phyloP scores from a whole-genome alignment of 352 stramenopile genomes.

The Pythium dissotocum region DNA sequence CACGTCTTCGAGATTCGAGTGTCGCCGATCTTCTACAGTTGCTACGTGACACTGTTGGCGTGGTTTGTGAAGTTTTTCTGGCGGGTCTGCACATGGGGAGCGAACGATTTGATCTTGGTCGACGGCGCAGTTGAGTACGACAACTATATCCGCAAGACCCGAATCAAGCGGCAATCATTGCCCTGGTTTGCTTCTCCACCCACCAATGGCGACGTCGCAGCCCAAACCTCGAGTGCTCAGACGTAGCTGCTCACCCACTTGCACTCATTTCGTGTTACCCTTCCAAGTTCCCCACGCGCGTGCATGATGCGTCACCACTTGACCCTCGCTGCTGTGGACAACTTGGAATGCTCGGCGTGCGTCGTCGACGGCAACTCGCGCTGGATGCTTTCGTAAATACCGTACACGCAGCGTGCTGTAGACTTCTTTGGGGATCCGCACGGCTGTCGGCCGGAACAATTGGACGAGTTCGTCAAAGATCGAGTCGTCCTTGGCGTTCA shows the following conservation, averaged over 20 bases:
- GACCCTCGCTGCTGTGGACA: slow-evolving; percentile 21
- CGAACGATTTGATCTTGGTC: slow-evolving; percentile 18
- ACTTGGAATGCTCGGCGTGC: slow-evolving; percentile 52
- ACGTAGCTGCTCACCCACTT: background rate
- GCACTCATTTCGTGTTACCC: background rate
- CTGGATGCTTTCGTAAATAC: slow-evolving; percentile 17
- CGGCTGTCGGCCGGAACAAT: slow-evolving; percentile 33
- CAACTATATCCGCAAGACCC: slow-evolving; percentile 6
- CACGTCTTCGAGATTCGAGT: slow-evolving; percentile 14
- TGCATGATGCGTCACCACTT: slow-evolving; percentile 16
- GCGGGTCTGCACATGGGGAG: background rate
- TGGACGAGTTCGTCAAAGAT: slow-evolving; percentile 46
- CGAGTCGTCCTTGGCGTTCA: slow-evolving; percentile 46
- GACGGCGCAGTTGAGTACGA: slow-evolving; percentile 18
- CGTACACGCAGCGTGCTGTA: slow-evolving; percentile 40
- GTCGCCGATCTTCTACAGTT: slow-evolving; percentile 22
- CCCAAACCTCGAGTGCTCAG: background rate
- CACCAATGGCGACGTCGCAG: background rate
- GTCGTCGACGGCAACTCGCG: slow-evolving; percentile 35
- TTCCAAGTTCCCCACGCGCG: slow-evolving; percentile 44
- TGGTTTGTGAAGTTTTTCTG: slow-evolving; percentile 18
- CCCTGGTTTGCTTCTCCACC: background rate
- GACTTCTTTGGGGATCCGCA: slow-evolving; percentile 40
- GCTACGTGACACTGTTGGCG: slow-evolving; percentile 13
- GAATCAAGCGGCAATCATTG: background rate